These are phyloP conservation scores for Gyrodon lividus DNA, from an alignment of 768 basidiomycete genomes.

Conservation along the genomic window DNA sequence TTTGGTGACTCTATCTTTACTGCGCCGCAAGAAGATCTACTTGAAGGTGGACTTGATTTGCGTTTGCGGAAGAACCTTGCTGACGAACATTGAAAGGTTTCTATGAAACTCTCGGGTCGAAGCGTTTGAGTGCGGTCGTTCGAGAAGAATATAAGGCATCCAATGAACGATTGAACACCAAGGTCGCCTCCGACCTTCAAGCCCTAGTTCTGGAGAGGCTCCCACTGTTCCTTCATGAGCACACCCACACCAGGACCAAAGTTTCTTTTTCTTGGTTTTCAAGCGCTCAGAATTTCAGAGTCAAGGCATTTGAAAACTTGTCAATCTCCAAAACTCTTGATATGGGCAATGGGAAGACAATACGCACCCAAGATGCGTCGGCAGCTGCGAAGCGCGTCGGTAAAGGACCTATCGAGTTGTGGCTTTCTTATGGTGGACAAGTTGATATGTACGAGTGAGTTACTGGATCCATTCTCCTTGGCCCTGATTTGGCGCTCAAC, in stretches of 20 bases:
- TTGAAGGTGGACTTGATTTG: slow-evolving; percentile 60
- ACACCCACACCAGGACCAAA: slow-evolving; percentile 61
- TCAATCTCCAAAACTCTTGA: slow-evolving; percentile 59
- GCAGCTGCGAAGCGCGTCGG: slow-evolving; percentile 60
- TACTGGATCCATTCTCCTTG: background rate
- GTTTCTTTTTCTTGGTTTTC: slow-evolving; percentile 70
- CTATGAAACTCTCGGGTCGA: slow-evolving; percentile 75
- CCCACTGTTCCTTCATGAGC: slow-evolving; percentile 90
- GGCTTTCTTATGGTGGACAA: slow-evolving; percentile 71
- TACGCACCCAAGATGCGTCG: slow-evolving; percentile 65
- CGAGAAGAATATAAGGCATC: slow-evolving; percentile 72
- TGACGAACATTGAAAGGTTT: slow-evolving; percentile 47
- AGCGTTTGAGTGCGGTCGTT: slow-evolving; percentile 67
- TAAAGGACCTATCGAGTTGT: slow-evolving; percentile 67
- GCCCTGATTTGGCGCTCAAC: slow-evolving; percentile 1
- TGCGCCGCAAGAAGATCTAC: slow-evolving; percentile 85
- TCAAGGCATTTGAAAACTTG: slow-evolving; percentile 65
- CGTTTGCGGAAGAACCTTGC: background rate
- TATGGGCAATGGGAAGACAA: slow-evolving; percentile 47
- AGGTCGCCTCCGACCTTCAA: slow-evolving; percentile 50
- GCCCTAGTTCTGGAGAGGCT: slow-evolving; percentile 76
- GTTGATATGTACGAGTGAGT: slow-evolving; percentile 93
- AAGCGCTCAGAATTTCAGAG: slow-evolving; percentile 61
- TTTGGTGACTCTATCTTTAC: slow-evolving; percentile 76
- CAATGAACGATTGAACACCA: slow-evolving; percentile 48